Conservation (phyloP, 352 stramenopile species). For the Globisporangium nodosum region DNA sequence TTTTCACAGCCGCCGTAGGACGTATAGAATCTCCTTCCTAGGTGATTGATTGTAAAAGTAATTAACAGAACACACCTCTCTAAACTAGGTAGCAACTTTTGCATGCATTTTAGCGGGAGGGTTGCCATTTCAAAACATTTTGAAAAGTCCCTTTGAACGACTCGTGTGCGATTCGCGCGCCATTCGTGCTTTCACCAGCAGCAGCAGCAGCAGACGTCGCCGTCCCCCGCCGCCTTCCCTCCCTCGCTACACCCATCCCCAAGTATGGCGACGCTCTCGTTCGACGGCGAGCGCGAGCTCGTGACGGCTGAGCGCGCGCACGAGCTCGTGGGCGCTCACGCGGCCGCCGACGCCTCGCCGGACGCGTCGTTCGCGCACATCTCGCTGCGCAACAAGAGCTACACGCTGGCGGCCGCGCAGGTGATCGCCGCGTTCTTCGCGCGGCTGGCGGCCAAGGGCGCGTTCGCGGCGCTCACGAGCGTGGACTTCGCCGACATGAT, state of each 20-base stretch:
- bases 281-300: constrained; percentile 75
- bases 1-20: no score
- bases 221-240: background rate
- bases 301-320: constrained; percentile 64
- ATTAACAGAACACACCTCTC: no score
- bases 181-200: background rate
- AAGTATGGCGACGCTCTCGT: constrained; percentile 21
- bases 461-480: constrained; percentile 54
- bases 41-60: no score
- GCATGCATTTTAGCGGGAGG: no score
- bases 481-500: constrained; percentile 89
- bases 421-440: constrained; percentile 74
- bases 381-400: constrained; percentile 87
- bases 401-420: constrained; percentile 68
- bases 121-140: no score
- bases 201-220: background rate
- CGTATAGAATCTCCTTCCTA: no score
- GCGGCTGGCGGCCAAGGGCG: constrained; percentile 35
- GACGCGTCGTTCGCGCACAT: constrained; percentile 62
- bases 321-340: constrained; percentile 56
- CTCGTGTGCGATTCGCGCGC: no score
- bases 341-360: constrained; percentile 18
- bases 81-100: no score
- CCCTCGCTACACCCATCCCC: background rate
- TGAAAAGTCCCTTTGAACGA: no score